Base-by-base conservation (phyloP, 139 green algal genomes). In the Axilococcus clingmanii region DNA sequence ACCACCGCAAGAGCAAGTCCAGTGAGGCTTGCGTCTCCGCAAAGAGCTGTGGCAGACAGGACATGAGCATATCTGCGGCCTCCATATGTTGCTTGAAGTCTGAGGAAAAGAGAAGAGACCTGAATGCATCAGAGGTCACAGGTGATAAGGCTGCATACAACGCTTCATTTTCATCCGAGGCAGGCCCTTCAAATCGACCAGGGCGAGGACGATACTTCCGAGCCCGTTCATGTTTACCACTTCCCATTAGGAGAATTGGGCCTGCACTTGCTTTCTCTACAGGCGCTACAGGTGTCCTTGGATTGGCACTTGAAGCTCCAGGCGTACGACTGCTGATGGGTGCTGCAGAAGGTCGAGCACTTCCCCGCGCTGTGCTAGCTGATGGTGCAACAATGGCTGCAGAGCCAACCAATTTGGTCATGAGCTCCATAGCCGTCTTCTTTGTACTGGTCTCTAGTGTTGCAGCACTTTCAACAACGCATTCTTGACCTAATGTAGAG, bases 71-170 rank as follows among this genome's bases (percentile, higher is more conserved):
- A 30, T 89, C 83, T 3, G 72, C 74, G 0, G 83, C 86, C 52
- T 78, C 59, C 50, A 82, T 73, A 50, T 95, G 86, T 43, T 81
- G 72, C 68, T 85, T 84, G 76, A 94, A 95, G 66, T 94, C 83
- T 52, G 63, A 47, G 29, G 45, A 43, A 34, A 66, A 63, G 5
- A 71, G 42, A 32, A 61, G 34, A 3, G 25, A 3, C 32, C 48
- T 48, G 15, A 76, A 59, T 0, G 40, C 34, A 5, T 69, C 47
- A 2, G 69, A 77, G 2, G 80, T 34, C 19, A 86, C 52, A 3
- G 65, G 57, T 0, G 46, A 56, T 20, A 93, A 54, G 28, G 85
- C 78, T 3, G 48, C 46, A 52, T 93, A 70, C 42, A 94, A 53
- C 0, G 28, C 29, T 22, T 76, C 51, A 15, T 53, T 42, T 65